A percentile compares a stretch with the other conserved stretches of the same genome.
These are phyloP conservation scores for Euryodendron excelsum DNA, from an alignment of 148 eudicot species.

Conservation along the genomic window DNA sequence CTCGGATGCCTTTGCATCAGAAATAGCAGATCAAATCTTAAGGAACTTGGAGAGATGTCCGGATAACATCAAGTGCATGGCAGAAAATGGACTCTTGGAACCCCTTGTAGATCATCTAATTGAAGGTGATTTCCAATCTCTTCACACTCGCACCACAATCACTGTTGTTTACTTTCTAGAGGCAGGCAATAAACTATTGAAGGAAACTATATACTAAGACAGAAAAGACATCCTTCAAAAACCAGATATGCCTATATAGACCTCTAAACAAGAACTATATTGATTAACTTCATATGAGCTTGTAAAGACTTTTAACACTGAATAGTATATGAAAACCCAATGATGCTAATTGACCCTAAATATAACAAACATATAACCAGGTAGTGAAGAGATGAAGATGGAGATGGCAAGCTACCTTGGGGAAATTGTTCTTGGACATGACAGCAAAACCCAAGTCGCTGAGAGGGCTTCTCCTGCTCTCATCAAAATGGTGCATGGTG, in stretches of 20 bases:
- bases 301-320: neutral
- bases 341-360: neutral
- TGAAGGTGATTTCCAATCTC: constrained; percentile 46
- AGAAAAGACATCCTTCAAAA: neutral
- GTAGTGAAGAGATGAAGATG: constrained; percentile 55
- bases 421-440: constrained; percentile 57
- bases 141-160: neutral
- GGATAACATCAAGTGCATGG: constrained; percentile 69
- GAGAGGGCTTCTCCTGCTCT: constrained; percentile 65
- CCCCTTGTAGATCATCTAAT: constrained; percentile 62
- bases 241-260: neutral
- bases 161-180: neutral
- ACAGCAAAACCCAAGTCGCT: constrained; percentile 47
- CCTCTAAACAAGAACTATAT: neutral
- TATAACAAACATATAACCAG: constrained; percentile 34
- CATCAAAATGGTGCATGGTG: constrained; percentile 57
- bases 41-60: constrained; percentile 57
- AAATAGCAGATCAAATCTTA: constrained; percentile 57
- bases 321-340: neutral
- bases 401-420: constrained; percentile 73
- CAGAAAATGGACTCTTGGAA: constrained; percentile 73
- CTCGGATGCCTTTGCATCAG: constrained; percentile 50
- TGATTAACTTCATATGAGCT: neutral
- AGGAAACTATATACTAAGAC: neutral
- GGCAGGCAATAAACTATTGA: neutral